These are phyloP conservation scores for Kurtzmaniella cleridarum DNA, from an alignment of 805 yeast species.

Conservation along the genomic window DNA sequence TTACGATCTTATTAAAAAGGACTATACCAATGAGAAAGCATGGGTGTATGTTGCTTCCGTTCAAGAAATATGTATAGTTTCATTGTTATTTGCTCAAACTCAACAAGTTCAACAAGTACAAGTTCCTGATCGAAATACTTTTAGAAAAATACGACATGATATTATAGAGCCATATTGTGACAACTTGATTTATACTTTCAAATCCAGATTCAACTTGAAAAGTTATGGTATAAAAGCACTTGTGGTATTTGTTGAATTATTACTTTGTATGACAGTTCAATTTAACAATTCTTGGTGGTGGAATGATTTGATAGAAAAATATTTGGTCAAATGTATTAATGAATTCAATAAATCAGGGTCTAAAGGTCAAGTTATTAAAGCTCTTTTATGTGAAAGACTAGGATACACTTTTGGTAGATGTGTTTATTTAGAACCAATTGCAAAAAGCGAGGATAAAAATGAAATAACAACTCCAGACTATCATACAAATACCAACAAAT, in stretches of 20 bases:
- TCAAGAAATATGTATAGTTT: constrained; percentile 82
- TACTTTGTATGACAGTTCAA: constrained; percentile 41
- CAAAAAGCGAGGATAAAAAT: neutral
- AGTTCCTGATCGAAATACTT: constrained; percentile 33
- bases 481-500: constrained; percentile 29
- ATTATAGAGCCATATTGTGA: constrained; percentile 60
- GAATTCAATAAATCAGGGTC: constrained; percentile 39
- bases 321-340: constrained; percentile 43
- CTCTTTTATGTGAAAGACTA: constrained; percentile 37
- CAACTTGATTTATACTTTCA: constrained; percentile 66
- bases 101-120: constrained; percentile 23
- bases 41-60: constrained; percentile 77
- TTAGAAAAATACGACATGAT: constrained; percentile 47
- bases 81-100: constrained; percentile 58
- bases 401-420: constrained; percentile 46
- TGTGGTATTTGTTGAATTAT: constrained; percentile 65
- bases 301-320: constrained; percentile 37
- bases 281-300: constrained; percentile 41
- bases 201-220: constrained; percentile 64
- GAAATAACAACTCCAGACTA: constrained; percentile 26
- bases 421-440: constrained; percentile 9
- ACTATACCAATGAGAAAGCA: constrained; percentile 69
- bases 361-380: constrained; percentile 41
- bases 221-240: constrained; percentile 68
- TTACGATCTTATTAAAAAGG: constrained; percentile 77